Base-by-base conservation (phyloP, 257 asterid genomes). In the Capsicum rhomboideum region DNA sequence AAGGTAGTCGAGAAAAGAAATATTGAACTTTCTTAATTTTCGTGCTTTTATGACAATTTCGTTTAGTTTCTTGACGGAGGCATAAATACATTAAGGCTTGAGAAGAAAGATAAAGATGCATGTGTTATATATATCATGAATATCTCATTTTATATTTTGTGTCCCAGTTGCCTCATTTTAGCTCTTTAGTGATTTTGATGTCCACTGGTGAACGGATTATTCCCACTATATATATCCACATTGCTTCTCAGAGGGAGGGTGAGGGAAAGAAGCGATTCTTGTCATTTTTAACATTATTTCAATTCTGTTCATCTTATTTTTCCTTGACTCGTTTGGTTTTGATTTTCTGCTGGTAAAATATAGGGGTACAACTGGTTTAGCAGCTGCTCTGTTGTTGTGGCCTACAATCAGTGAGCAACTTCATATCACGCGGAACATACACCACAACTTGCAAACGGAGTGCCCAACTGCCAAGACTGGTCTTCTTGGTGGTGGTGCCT, bases 391-490 rank as follows among this genome's bases (percentile, higher is more conserved):
- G 91, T 69, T 92, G 83, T 68, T 96, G 67, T 94, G 98, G 98
- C 99, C 99, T 6, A 93, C 94, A 1, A 84, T 93, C 83, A 87
- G 93, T 4, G 98, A 91, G 87, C 97, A 94, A 46, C 89, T 86
- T 79, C 97, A 96, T 92, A 92, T 82, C 31, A 6, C 44, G 2
- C 88, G 52, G 85, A 92, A 91, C 54, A 44, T 93, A 71, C 99
- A 96, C 78, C 94, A 88, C 87, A 86, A 91, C 20, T 28, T 94
- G 86, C 90, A 90, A 83, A 92, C 92, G 2, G 46, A 59, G 0
- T 96, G 99, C 92, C 97, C 97, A 1, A 93, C 98, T 28, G 99
- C 99, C 82, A 94, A 94, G 91, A 94, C 98, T 0, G 99, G 99
- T 31, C 90, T 96, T 90, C 91, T 96, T 4, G 98, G 99, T 4